phyloP scores from a whole-genome alignment of 768 basidiomycete genomes.

The Clavulina sp. region DNA sequence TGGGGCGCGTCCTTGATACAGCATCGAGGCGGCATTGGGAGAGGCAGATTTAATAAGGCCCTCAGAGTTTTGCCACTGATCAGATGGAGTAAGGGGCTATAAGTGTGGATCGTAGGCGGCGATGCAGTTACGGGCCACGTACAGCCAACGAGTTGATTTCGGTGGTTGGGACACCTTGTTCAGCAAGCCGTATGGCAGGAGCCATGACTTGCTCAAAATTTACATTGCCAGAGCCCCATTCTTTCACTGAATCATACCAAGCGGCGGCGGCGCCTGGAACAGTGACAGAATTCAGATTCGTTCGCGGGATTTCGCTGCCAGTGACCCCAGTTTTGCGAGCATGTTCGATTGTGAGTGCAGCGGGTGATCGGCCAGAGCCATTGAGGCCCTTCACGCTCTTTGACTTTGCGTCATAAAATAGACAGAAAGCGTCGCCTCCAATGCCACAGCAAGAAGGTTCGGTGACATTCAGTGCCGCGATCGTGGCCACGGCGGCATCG shows the following conservation, averaged over 20 bases:
- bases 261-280: conserved; percentile 74
- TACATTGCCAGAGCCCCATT: conserved; percentile 61
- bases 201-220: conserved; percentile 53
- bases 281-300: conserved; percentile 53
- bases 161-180: too few relatives aligned
- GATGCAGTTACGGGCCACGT: not conserved
- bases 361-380: conserved; percentile 78
- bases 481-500: conserved; percentile 87
- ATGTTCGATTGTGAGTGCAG: conserved; percentile 60
- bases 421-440: conserved; percentile 83
- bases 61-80: conserved; percentile 40
- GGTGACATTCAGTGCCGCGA: conserved; percentile 60
- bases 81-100: not conserved
- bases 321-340: conserved; percentile 48
- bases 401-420: conserved; percentile 74
- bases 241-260: conserved; percentile 79
- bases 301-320: conserved; percentile 51
- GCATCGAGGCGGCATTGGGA: conserved; percentile 71
- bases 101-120: not conserved
- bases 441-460: conserved; percentile 66
- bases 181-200: conserved; percentile 82
- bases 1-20: conserved; percentile 69
- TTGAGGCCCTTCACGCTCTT: conserved; percentile 80
- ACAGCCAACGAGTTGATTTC: not conserved
- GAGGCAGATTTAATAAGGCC: conserved; percentile 64